Evolutionary conservation across 2,329 filamentous ascomycete genomes (phyloP).

Genomic region (Calonectria leucothoes): DNA sequence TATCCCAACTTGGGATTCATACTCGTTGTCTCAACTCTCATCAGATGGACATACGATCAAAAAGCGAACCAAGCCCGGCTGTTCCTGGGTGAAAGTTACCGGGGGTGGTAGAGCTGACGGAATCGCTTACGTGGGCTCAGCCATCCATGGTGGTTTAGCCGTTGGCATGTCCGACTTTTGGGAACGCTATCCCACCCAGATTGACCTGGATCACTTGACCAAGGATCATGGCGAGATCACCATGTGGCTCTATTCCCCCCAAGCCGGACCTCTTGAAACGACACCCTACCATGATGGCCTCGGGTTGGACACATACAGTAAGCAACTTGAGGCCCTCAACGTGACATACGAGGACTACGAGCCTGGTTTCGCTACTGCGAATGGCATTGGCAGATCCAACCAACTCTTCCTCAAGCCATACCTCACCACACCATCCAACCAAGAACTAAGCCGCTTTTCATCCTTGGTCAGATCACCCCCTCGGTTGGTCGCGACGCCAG

Average conservation of each 20-base stretch:
- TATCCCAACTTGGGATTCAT: constrained; percentile 69
- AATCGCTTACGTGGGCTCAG: constrained; percentile 67
- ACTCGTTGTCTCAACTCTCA: constrained; percentile 65
- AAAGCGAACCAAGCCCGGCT: constrained; percentile 68
- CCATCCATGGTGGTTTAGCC: constrained; percentile 66
- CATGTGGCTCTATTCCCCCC: constrained; percentile 70
- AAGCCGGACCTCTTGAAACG: constrained; percentile 65
- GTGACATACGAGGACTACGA: constrained; percentile 74
- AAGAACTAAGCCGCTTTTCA: constrained; percentile 51
- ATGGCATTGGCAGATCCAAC: constrained; percentile 68
- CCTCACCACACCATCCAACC: constrained; percentile 63
- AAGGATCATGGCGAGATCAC: constrained; percentile 63
- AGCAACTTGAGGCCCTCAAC: constrained; percentile 69
- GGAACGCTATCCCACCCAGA: constrained; percentile 69
- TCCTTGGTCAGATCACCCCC: constrained; percentile 57
- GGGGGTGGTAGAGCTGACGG: constrained; percentile 66
- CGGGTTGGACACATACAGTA: constrained; percentile 63
- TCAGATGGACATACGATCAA: constrained; percentile 69
- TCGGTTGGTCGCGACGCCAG: constrained; percentile 58
- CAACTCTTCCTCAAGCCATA: constrained; percentile 59
- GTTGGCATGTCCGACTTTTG: constrained; percentile 70
- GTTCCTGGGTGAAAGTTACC: constrained; percentile 67
- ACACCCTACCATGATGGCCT: constrained; percentile 68
- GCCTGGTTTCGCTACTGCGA: constrained; percentile 63
- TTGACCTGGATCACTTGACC: constrained; percentile 65